Evolutionary conservation across 2,329 filamentous ascomycete species (phyloP), one percentile per base, ranked within the genome.

Genomic region (Alternaria ethzedia): DNA sequence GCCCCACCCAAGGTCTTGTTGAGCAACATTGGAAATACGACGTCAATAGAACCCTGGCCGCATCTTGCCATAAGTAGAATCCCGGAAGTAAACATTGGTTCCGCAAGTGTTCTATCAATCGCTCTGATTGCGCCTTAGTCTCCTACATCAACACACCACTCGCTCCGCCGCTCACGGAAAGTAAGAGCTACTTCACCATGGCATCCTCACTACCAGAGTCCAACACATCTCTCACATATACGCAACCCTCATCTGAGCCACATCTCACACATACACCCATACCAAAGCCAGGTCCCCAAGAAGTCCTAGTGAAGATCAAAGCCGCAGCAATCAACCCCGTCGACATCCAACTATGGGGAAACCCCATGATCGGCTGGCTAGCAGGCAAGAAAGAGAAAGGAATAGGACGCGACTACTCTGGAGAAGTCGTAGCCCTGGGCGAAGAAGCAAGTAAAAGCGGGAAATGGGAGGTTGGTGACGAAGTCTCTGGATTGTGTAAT

Each of bases 241-340:
- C 73, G 7, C 44, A 54, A 23, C 75, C 74, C 8, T 68, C 63
- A 12, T 66, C 72, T 1, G 59, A 54, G 5, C 75, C 75, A 11
- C 72, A 75, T 45, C 60, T 78, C 3, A 66, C 60, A 9, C 62
- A 75, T 23, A 51, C 58, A 6, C 61, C 73, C 10, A 41, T 75
- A 28, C 61, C 66, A 11, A 30, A 52, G 3, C 68, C 62, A 3
- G 60, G 41, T 3, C 61, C 73, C 2, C 60, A 69, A 9, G 66
- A 74, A 25, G 17, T 85, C 28, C 67, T 83, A 28, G 69, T 85
- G 59, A 79, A 77, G 54, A 71, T 82, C n/a, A 77, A 80, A 57
- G 81, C 83, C 58, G 82, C 79, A 5, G 82, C 80, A 13, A 82
- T 86, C 60, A 85, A 85, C 63, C 81, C 82, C 5, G 82, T 82